A percentile compares a stretch with the other conserved stretches of the same genome.
These are phyloP conservation scores for Sclerotinia sclerotiorum DNA, from an alignment of 2,329 filamentous ascomycete species.

Conservation along the genomic window DNA sequence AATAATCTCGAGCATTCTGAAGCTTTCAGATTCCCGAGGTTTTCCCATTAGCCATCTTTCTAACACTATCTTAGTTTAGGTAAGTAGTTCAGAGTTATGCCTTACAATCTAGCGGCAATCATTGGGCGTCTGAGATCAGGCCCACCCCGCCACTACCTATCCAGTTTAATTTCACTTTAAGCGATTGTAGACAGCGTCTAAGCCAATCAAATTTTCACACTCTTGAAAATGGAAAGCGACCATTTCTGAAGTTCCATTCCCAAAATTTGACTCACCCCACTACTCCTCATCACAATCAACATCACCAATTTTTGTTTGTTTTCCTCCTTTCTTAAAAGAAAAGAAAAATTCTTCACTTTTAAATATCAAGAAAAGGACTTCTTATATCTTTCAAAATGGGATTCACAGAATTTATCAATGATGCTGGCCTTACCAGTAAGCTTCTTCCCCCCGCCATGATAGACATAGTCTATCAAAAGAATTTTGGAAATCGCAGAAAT, in stretches of 20 bases:
- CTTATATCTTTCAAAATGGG: conserved; percentile 52
- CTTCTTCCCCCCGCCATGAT: conserved; percentile 27
- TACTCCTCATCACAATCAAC: conserved; percentile 18
- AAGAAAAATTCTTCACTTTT: conserved; percentile 16
- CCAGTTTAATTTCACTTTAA: conserved; percentile 17
- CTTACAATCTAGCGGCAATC: neutral
- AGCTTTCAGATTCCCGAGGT: neutral
- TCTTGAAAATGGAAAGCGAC: neutral
- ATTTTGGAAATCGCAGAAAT: conserved; percentile 29
- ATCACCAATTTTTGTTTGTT: conserved; percentile 19
- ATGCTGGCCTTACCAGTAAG: conserved; percentile 61
- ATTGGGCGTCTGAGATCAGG: neutral
- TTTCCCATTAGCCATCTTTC: neutral
- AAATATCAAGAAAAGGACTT: conserved; percentile 21
- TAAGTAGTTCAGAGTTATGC: neutral
- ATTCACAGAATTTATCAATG: conserved; percentile 66
- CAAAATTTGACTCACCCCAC: conserved; percentile 24
- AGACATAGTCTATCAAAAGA: conserved; percentile 22
- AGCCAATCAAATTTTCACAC: conserved; percentile 24
- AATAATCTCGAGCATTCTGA: conserved; percentile 23
- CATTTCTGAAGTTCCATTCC: conserved; percentile 17
- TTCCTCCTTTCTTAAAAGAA: conserved; percentile 4
- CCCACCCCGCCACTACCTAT: conserved; percentile 7
- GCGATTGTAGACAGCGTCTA: conserved; percentile 12
- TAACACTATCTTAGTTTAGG: neutral